These are phyloP conservation scores for Pleurotus giganteus DNA, from an alignment of 768 basidiomycete genomes.

Conservation along the genomic window DNA sequence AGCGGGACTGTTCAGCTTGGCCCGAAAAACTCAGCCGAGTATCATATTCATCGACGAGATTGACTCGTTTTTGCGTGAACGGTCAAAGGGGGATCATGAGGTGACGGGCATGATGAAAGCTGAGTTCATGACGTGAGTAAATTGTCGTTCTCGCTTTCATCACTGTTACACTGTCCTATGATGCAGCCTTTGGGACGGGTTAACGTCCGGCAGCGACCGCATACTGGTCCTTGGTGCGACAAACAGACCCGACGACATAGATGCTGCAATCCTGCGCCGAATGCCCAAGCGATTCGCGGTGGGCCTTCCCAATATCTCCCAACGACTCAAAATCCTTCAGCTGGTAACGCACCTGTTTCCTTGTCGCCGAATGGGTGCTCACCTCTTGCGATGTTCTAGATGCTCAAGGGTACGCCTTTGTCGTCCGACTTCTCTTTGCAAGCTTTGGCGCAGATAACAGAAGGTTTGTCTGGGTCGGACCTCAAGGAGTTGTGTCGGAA, in stretches of 20 bases:
- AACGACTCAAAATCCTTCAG: constrained; percentile 80
- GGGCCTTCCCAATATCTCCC: constrained; percentile 71
- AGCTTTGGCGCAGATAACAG: constrained; percentile 63
- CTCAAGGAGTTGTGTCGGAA: constrained; percentile 89
- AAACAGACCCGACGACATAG: constrained; percentile 92
- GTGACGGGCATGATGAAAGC: constrained; percentile 99
- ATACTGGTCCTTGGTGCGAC: constrained; percentile 94
- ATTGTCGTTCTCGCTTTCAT: neutral
- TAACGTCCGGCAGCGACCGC: constrained; percentile 75
- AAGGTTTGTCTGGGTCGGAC: constrained; percentile 86
- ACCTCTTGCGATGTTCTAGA: constrained; percentile 43
- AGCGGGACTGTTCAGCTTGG: constrained; percentile 90
- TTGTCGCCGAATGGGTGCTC: neutral
- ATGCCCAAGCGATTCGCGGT: constrained; percentile 97
- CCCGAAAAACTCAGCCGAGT: constrained; percentile 87
- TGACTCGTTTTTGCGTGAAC: constrained; percentile 89
- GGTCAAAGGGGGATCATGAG: constrained; percentile 89
- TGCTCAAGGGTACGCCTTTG: constrained; percentile 78
- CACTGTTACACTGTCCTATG: neutral
- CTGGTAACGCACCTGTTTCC: constrained; percentile 47
- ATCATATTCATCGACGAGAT: constrained; percentile 99
- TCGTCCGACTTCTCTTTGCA: constrained; percentile 60
- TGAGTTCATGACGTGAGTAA: constrained; percentile 84
- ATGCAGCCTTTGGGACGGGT: constrained; percentile 89
- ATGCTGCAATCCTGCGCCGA: constrained; percentile 83